Conservation (phyloP, 2,329 filamentous ascomycete species). For the Calonectria pseudoturangicola region DNA sequence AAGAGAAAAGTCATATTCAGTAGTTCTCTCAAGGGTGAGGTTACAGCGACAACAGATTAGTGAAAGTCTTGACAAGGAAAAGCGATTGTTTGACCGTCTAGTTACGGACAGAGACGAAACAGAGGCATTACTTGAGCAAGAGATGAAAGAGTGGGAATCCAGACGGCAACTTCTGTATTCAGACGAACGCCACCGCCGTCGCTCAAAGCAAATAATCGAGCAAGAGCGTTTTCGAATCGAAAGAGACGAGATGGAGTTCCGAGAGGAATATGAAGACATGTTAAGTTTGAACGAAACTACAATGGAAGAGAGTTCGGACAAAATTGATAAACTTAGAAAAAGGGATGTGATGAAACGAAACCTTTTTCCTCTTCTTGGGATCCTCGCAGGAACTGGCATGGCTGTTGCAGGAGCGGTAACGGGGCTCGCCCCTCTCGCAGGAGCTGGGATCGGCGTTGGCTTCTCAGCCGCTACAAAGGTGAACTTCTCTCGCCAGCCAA, state of each 20-base stretch:
- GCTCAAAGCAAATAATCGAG: conserved; percentile 2
- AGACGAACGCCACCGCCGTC: not conserved
- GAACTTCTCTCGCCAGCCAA: not conserved
- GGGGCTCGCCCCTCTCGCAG: not conserved
- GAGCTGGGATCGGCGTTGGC: not conserved
- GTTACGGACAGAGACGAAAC: not conserved
- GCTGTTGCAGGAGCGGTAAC: conserved; percentile 14
- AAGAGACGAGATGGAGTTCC: conserved; percentile 7
- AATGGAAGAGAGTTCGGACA: not conserved
- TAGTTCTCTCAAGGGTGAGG: not conserved
- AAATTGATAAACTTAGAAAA: conserved; percentile 2
- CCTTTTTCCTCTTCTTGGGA: not conserved
- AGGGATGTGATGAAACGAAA: conserved; percentile 19
- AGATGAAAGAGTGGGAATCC: not conserved
- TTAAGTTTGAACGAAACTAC: not conserved
- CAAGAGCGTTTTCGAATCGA: not conserved
- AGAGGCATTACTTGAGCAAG: not conserved
- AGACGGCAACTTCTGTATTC: not conserved
- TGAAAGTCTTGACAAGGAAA: not conserved
- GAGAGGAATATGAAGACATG: conserved; percentile 10
- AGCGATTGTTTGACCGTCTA: not conserved
- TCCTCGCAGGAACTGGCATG: conserved; percentile 8
- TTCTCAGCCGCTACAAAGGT: not conserved
- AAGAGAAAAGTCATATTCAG: not conserved
- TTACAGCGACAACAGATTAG: not conserved